A percentile compares a stretch with the other conserved stretches of the same genome.
Conservation (phyloP, 2,329 filamentous ascomycete species). For the Sclerotinia trifoliorum region DNA sequence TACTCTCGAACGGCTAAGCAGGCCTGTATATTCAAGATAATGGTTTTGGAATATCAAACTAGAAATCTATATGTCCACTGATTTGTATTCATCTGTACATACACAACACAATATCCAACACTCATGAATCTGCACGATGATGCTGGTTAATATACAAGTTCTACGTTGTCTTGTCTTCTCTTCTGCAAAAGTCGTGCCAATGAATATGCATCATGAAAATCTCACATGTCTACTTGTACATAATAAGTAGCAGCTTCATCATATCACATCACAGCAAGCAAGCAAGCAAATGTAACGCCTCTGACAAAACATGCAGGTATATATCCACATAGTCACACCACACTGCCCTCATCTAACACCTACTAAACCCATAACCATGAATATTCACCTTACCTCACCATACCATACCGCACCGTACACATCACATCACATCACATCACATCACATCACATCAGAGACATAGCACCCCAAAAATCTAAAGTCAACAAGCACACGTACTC, state of each 20-base stretch:
- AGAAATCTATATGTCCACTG: background rate
- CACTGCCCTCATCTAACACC: background rate
- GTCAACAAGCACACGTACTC: background rate
- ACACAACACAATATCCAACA: background rate
- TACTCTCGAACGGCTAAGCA: background rate
- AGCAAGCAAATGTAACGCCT: background rate
- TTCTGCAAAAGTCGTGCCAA: background rate
- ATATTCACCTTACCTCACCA: background rate
- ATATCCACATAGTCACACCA: background rate
- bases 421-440: background rate
- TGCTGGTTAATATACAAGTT: background rate
- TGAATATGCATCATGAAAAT: background rate
- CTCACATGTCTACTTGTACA: background rate
- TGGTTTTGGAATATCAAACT: background rate
- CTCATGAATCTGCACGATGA: constrained; percentile 6
- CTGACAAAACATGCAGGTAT: background rate
- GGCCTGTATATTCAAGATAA: background rate
- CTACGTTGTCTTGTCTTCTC: background rate
- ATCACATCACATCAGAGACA: background rate
- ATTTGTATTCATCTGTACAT: constrained; percentile 1
- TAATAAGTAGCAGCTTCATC: background rate
- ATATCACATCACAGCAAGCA: background rate
- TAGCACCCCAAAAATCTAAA: background rate
- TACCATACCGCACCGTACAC: background rate
- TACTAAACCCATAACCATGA: background rate